These are phyloP conservation scores for Fraxinus ornus DNA, from an alignment of 305 asterid genomes.

Conservation along the genomic window DNA sequence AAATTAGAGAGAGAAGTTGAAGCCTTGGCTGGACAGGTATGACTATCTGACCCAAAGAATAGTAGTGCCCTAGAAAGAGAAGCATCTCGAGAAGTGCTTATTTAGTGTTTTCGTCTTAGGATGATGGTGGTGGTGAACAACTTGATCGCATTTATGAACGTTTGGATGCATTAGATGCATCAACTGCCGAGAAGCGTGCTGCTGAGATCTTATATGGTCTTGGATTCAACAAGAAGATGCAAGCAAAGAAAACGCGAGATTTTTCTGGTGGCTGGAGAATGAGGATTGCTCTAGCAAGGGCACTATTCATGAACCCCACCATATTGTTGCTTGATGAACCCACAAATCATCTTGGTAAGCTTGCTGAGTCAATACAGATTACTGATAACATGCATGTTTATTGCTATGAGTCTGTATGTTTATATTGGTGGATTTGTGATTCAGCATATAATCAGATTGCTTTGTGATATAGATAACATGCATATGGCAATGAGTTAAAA, in stretches of 20 bases:
- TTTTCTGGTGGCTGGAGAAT: conserved; percentile 99
- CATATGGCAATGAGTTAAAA: not conserved
- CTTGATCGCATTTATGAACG: conserved; percentile 93
- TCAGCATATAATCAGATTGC: not conserved
- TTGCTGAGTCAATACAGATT: conserved; percentile 1
- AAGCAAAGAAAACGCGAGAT: conserved; percentile 86
- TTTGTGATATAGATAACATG: not conserved
- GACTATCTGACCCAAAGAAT: not conserved
- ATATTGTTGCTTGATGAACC: conserved; percentile 93
- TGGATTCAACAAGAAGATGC: conserved; percentile 88
- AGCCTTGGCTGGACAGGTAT: conserved; percentile 68
- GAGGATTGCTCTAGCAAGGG: conserved; percentile 98
- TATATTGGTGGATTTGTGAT: not conserved
- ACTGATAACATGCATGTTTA: not conserved
- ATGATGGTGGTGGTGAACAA: conserved; percentile 90
- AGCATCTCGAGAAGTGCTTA: not conserved
- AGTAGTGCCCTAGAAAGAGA: not conserved
- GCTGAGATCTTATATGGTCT: conserved; percentile 93
- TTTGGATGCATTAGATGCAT: conserved; percentile 79
- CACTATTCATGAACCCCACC: conserved; percentile 95
- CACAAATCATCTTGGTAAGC: conserved; percentile 94
- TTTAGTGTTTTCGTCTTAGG: conserved; percentile 37
- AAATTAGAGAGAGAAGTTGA: conserved; percentile 82
- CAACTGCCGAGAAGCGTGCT: conserved; percentile 98
- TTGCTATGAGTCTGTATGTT: not conserved